A percentile compares a stretch with the other conserved stretches of the same genome.
Conservation (phyloP, 1,139 yeast genomes). For the Diutina ranongensis region DNA sequence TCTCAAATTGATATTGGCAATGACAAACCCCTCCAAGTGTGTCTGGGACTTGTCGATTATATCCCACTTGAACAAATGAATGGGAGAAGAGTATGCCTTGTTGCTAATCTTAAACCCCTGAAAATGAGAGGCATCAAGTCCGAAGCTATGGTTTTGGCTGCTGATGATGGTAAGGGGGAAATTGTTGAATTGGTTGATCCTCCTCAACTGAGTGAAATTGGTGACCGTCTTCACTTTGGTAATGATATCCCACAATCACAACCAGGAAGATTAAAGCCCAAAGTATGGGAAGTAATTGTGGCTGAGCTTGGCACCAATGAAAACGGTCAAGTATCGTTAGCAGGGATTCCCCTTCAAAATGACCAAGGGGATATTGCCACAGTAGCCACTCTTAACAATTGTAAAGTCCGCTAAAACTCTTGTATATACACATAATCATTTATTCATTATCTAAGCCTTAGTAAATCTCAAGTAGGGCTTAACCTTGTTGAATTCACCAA, state of each 20-base stretch:
- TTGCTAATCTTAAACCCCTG: conserved; percentile 1
- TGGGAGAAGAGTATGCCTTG: background rate
- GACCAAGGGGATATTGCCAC: background rate
- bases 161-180: conserved; percentile 7
- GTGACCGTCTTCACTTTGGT: background rate
- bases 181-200: background rate
- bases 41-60: conserved; percentile 1
- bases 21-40: conserved; percentile 7
- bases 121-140: conserved; percentile 2
- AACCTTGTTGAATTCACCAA: conserved; percentile 68
- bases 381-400: background rate
- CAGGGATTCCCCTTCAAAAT: background rate
- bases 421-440: background rate
- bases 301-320: background rate
- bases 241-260: background rate
- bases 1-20: conserved; percentile 26
- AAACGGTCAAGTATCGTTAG: background rate
- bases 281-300: conserved; percentile 2
- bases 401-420: background rate
- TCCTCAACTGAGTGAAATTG: conserved; percentile 7
- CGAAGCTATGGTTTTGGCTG: conserved; percentile 5
- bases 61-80: background rate
- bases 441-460: conserved; percentile 10
- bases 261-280: background rate
- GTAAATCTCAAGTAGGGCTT: conserved; percentile 56